Percentiles rank a stretch among this genome's conserved stretches.
These are phyloP conservation scores for Vitis rotundifolia DNA, from an alignment of 164 flowering plant species.

Conservation along the genomic window DNA sequence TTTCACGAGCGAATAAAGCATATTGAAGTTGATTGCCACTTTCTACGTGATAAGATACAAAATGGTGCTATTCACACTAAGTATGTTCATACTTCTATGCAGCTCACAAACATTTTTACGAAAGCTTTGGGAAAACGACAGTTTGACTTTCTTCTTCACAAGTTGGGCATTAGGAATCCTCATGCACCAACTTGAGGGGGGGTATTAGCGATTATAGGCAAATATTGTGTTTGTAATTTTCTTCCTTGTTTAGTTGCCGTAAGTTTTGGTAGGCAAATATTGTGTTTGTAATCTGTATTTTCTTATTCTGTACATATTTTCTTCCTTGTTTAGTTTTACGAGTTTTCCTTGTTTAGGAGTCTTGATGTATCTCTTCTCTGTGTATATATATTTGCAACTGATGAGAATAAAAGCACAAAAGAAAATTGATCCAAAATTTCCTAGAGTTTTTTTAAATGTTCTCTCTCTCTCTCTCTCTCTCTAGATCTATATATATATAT, in stretches of 20 bases:
- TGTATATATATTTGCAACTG: too few relatives aligned
- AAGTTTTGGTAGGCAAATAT: too few relatives aligned
- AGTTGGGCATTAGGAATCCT: conserved; percentile 4
- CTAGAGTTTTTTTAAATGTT: too few relatives aligned
- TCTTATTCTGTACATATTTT: too few relatives aligned
- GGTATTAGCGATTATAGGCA: neutral
- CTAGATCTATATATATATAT: too few relatives aligned
- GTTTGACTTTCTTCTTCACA: neutral
- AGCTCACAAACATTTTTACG: neutral
- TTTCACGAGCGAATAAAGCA: conserved; percentile 2
- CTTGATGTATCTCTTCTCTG: too few relatives aligned
- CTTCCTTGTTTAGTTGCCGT: too few relatives aligned
- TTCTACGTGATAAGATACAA: neutral
- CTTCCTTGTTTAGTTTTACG: neutral
- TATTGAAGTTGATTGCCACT: neutral
- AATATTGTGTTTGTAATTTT: too few relatives aligned
- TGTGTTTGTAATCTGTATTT: neutral
- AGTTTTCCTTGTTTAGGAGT: neutral
- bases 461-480: too few relatives aligned
- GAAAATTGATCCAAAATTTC: too few relatives aligned
- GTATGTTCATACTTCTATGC: neutral
- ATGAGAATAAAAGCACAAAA: too few relatives aligned
- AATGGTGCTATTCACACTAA: neutral
- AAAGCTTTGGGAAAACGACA: neutral
- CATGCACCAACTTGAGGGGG: conserved; percentile 13